Conservation (phyloP, 805 yeast genomes). For the Suhomyces prunicola region DNA sequence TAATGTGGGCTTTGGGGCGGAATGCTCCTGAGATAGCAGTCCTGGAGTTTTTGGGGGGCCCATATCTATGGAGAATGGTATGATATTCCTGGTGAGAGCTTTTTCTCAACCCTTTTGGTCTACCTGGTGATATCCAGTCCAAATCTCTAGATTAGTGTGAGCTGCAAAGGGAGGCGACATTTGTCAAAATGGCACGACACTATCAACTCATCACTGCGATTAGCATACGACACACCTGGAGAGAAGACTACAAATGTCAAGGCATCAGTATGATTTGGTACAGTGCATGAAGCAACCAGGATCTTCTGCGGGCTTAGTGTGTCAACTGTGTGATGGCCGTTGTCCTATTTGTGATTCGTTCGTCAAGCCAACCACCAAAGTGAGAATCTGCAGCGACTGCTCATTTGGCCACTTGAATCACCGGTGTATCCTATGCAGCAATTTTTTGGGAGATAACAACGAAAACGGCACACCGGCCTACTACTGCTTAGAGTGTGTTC, state of each 20-base stretch:
- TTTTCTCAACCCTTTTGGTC: not conserved
- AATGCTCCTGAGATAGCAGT: not conserved
- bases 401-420: slow-evolving; percentile 63
- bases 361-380: slow-evolving; percentile 67
- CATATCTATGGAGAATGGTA: not conserved
- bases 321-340: slow-evolving; percentile 85
- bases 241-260: slow-evolving; percentile 54
- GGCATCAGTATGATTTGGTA: slow-evolving; percentile 82
- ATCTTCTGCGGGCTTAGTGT: slow-evolving; percentile 61
- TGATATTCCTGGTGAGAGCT: not conserved
- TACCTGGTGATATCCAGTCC: not conserved
- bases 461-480: slow-evolving; percentile 49
- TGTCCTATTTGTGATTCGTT: slow-evolving; percentile 89
- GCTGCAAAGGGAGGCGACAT: not conserved
- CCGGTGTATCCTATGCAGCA: slow-evolving; percentile 79
- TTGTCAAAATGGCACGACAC: not conserved
- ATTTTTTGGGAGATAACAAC: slow-evolving; percentile 52
- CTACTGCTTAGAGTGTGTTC: slow-evolving; percentile 83
- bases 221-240: not conserved
- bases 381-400: slow-evolving; percentile 80
- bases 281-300: slow-evolving; percentile 89
- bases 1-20: not conserved
- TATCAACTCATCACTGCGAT: not conserved
- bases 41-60: not conserved
- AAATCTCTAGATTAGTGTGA: not conserved